These are phyloP conservation scores for Carpinus viminea DNA, from an alignment of 306 rosid species.

Conservation along the genomic window DNA sequence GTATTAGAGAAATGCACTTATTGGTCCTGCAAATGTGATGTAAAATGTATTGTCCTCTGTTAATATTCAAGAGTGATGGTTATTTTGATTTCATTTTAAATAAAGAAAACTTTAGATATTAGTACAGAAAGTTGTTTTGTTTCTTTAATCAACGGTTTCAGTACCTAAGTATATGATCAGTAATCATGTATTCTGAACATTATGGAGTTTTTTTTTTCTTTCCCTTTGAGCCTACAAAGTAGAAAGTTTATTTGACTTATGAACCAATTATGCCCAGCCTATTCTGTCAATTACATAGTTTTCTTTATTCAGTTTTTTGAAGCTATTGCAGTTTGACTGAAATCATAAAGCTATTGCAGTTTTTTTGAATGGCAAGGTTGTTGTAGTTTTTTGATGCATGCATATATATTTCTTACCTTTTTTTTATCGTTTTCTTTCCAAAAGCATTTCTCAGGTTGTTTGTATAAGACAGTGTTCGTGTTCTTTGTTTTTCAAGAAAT, in stretches of 20 bases:
- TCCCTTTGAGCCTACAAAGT: no score
- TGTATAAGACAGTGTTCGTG: neutral
- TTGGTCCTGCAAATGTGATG: neutral
- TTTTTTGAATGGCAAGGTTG: no score
- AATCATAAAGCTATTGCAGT: slow-evolving; percentile 43
- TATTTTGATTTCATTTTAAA: neutral
- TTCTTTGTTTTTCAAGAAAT: neutral
- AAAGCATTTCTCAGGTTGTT: neutral
- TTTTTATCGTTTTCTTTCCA: neutral
- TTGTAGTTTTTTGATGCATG: neutral
- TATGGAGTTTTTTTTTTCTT: neutral
- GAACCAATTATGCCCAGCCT: neutral
- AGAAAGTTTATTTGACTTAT: neutral
- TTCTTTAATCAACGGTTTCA: neutral
- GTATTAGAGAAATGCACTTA: neutral
- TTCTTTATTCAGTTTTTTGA: slow-evolving; percentile 2
- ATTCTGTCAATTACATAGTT: neutral
- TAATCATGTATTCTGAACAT: neutral
- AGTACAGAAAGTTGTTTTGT: neutral
- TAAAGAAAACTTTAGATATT: neutral
- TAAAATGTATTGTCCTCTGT: neutral
- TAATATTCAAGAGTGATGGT: neutral
- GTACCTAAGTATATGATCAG: neutral
- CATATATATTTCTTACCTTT: neutral
- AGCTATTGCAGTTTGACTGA: slow-evolving; percentile 38